Base-by-base conservation (phyloP, 306 rosid species). In the Medicago lupulina region DNA sequence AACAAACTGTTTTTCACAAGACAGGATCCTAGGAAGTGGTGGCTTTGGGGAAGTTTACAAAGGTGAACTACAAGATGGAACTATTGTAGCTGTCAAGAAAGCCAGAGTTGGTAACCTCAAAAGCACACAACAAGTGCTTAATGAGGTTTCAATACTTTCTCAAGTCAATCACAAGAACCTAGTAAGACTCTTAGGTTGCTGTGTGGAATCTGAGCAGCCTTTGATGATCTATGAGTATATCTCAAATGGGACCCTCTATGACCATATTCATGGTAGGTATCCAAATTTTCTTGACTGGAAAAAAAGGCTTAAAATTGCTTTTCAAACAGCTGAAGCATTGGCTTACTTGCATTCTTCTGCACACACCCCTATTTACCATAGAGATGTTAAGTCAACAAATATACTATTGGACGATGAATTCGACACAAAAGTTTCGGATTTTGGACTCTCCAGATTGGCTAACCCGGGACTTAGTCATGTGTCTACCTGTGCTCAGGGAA, bases 401-500 rank as follows among this genome's bases (percentile, higher is more conserved):
- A 95, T 95, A 78, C 83, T 95, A 47, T 82, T 95, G 5, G 93
- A 95, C 69, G 76, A 84, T 34, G 88, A 87, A 8, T 85, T 86
- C 74, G 87, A 90, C 15, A 93, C 89, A 9, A 95, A 92, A 80
- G 98, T 95, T 17, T 85, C 97, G 15, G 99, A 95, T 77, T 95
- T 95, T 55, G 99, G 99, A 46, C 91, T 95, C 57, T 95, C 99
- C 2, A 88, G 97, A 82, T 80, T 95, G 88, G 99, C 97, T 78
- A 74, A 71, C 73, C 97, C 93, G 2, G 99, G 97, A 23, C 74
- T 92, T 38, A 95, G 99, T 67, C 99, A 95, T 28, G 93, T 92
- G 14, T 90, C 99, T 58, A 95, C 99, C 23, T 95, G 97, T 83
- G 99, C 99, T 84, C 99, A 92, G 46, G 99, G 99, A 70, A 95